phyloP scores from a whole-genome alignment of 2,329 filamentous ascomycete genomes.

The Meredithiella fracta region DNA sequence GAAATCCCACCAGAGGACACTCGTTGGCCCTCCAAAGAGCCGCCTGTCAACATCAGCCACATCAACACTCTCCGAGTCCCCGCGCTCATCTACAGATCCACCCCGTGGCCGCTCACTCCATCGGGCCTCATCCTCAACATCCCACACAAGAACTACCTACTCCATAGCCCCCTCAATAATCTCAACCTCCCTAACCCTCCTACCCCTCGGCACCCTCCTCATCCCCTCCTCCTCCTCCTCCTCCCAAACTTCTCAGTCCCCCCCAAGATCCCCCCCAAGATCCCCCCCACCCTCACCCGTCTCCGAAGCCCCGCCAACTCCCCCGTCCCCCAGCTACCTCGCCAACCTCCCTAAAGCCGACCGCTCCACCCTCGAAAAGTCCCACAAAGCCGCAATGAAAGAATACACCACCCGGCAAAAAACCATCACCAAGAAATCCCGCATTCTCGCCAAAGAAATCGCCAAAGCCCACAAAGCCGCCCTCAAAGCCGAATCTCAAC shows the following conservation, averaged over 20 bases:
- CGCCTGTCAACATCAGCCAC: background rate
- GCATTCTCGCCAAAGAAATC: background rate
- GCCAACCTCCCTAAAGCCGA: constrained; percentile 46
- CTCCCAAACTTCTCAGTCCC: background rate
- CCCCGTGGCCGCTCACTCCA: background rate
- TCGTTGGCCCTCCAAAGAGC: no score
- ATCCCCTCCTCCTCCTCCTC: background rate
- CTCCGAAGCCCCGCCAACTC: constrained; percentile 33
- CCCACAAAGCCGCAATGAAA: constrained; percentile 45
- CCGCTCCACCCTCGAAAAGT: constrained; percentile 52
- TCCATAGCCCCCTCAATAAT: background rate
- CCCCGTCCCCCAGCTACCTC: constrained; percentile 33
- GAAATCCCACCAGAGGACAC: background rate
- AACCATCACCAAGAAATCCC: background rate
- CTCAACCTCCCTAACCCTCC: background rate
- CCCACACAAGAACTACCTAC: background rate
- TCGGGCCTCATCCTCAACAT: background rate
- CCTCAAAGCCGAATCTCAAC: constrained; percentile 16
- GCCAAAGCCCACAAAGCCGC: constrained; percentile 46
- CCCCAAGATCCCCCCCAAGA: constrained; percentile 12
- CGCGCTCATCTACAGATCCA: background rate
- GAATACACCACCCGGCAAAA: constrained; percentile 32
- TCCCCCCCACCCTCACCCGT: constrained; percentile 24
- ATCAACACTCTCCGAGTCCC: background rate
- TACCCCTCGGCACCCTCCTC: background rate